A percentile compares a stretch with the other conserved stretches of the same genome.
These are phyloP conservation scores for Fusarium denticulatum DNA, from an alignment of 2,329 filamentous ascomycete genomes.

Conservation along the genomic window DNA sequence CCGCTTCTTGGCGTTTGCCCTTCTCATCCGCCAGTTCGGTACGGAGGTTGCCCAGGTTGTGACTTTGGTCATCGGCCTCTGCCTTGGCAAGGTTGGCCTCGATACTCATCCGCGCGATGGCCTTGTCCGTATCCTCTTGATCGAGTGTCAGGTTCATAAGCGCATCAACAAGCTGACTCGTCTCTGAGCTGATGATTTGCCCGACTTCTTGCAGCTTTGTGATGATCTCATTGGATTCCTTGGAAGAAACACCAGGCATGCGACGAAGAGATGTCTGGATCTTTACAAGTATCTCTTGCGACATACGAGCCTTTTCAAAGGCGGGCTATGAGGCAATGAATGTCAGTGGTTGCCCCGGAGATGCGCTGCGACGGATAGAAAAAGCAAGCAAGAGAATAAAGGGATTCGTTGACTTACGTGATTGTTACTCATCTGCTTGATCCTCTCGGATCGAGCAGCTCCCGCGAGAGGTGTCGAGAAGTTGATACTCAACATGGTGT, in stretches of 20 bases:
- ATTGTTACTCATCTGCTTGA: constrained; percentile 52
- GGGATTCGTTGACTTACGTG: constrained; percentile 46
- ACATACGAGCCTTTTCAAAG: constrained; percentile 47
- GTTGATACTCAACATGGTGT: constrained; percentile 51
- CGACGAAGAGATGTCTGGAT: constrained; percentile 52
- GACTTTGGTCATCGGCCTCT: constrained; percentile 46
- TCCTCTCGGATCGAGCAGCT: constrained; percentile 48
- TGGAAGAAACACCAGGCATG: constrained; percentile 51
- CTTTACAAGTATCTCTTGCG: constrained; percentile 51
- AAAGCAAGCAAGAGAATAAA: background rate
- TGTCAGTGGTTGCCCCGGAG: background rate
- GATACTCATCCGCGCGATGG: constrained; percentile 52
- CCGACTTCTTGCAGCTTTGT: constrained; percentile 51
- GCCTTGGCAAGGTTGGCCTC: constrained; percentile 51
- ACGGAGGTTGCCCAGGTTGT: constrained; percentile 47
- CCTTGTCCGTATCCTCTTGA: constrained; percentile 52
- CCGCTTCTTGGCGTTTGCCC: constrained; percentile 44
- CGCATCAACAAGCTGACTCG: constrained; percentile 51
- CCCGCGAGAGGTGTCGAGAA: constrained; percentile 53
- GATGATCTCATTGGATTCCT: constrained; percentile 49
- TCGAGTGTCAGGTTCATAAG: constrained; percentile 51
- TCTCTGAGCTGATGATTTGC: constrained; percentile 52
- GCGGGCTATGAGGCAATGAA: constrained; percentile 43
- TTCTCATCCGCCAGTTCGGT: constrained; percentile 47
- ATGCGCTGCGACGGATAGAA: background rate